Conservation (phyloP, 2,329 filamentous ascomycete genomes). For the Diaporthe sp. region DNA sequence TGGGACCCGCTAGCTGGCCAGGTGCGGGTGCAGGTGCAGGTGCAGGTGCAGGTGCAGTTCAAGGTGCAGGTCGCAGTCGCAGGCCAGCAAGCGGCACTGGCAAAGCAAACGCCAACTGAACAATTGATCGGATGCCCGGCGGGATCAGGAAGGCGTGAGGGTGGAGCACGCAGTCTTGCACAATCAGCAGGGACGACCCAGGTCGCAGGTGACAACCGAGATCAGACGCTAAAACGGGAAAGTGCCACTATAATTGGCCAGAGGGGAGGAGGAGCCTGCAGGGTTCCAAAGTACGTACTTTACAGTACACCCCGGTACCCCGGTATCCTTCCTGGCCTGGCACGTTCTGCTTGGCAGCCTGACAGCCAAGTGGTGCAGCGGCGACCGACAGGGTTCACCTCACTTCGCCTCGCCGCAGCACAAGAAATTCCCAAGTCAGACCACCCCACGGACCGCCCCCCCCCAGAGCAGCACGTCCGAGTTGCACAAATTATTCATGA, state of each 20-base stretch:
- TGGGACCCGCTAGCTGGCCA: neutral
- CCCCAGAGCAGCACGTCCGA: neutral
- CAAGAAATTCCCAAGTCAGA: conserved; percentile 17
- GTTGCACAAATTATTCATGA: conserved; percentile 19
- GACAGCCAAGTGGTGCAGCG: conserved; percentile 12
- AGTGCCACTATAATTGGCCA: conserved; percentile 27
- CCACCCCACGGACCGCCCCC: conserved; percentile 20
- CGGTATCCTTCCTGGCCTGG: neutral
- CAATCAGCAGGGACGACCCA: conserved; percentile 24
- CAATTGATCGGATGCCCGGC: conserved; percentile 27
- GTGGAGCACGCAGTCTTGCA: conserved; percentile 24
- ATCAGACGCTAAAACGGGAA: conserved; percentile 28
- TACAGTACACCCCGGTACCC: neutral
- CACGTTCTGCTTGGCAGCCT: neutral
- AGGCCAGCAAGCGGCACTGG: conserved; percentile 7
- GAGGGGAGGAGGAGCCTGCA: neutral
- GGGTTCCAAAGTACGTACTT: conserved; percentile 4
- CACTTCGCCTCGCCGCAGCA: conserved; percentile 16
- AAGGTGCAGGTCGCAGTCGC: neutral
- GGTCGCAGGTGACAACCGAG: conserved; percentile 23
- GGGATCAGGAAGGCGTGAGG: conserved; percentile 22
- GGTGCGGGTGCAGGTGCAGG: neutral
- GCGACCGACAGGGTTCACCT: conserved; percentile 18
- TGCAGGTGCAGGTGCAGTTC: neutral
- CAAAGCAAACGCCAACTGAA: conserved; percentile 27